Base-by-base conservation (phyloP, 306 rosid species). In the Arachis stenosperma region DNA sequence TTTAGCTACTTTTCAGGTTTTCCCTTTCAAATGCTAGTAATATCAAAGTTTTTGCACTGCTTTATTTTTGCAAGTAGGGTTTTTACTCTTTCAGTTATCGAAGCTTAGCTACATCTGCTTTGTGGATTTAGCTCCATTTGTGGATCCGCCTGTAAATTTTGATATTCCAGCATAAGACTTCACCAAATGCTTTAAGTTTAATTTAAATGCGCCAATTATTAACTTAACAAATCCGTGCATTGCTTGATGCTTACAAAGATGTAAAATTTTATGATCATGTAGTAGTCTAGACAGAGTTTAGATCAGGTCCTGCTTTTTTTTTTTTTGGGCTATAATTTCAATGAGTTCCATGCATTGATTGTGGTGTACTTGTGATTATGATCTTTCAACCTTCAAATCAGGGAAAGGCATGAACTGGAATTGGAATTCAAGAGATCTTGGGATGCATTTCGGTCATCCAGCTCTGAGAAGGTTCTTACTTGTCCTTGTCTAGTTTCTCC, bases 361-460 rank as follows among this genome's bases (percentile, higher is more conserved):
- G 55, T 73, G 67, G 63, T 22, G 65, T 65, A 55, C 61, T 37
- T 64, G 61, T 48, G 71, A 55, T 72, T 61, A 63, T 77, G 67
- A 82, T 65, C 63, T 59, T 77, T 62, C 53, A 61, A 56, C 56
- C 81, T 67, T 74, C 74, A 63, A 79, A 83, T 80, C 96, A 95
- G 99, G 86, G 97, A 86, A 79, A 86, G 67, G 79, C 93, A 92
- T 95, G 99, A 92, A 82, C 67, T 95, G 97, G 99, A 95, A 80
- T 90, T 92, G 97, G 99, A 90, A 85, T 95, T 95, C 92, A 95
- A 90, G 88, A 88, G 98, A 78, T 95, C 81, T 69, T 95, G 99
- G 98, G 98, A 92, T 80, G 99, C 90, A 74, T 95, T 95, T 80
- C 90, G 97, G 84, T 86, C 97, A 76, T 95, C 98, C 75, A 83